phyloP scores from a whole-genome alignment of 768 basidiomycete genomes.

The Pleurotus platypus region DNA sequence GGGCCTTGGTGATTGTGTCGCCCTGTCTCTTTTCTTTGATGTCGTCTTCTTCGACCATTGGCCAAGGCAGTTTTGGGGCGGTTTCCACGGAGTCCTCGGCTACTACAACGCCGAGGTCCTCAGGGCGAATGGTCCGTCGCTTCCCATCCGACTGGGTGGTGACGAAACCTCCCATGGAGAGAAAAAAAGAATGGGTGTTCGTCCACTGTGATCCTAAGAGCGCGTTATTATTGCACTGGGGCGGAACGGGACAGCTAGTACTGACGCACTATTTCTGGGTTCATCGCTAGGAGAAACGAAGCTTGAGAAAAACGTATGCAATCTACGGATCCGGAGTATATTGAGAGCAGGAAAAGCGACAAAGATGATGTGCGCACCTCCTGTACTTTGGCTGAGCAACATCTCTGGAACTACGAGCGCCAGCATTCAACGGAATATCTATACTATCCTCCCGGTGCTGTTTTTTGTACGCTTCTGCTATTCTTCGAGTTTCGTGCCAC shows the following conservation, averaged over 20 bases:
- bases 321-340: too few relatives aligned
- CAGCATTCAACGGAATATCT: neutral
- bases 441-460: neutral
- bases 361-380: too few relatives aligned
- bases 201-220: neutral
- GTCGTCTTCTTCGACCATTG: constrained; percentile 7
- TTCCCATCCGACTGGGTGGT: neutral
- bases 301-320: too few relatives aligned
- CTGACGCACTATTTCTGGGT: too few relatives aligned
- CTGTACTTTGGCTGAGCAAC: too few relatives aligned
- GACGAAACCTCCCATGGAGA: neutral
- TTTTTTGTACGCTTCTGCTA: neutral
- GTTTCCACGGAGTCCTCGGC: neutral
- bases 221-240: neutral
- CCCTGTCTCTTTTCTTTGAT: constrained; percentile 28
- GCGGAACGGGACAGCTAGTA: neutral
- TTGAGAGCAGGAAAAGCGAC: too few relatives aligned
- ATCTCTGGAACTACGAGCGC: neutral
- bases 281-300: too few relatives aligned
- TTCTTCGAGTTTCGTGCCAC: constrained; percentile 12
- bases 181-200: neutral
- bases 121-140: neutral
- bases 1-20: constrained; percentile 26
- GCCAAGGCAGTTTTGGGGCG: neutral
- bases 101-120: neutral